Evolutionary conservation across 2,329 filamentous ascomycete genomes (phyloP), one percentile per base, ranked within the genome.

Genomic region (Bipolaris sorokiniana): DNA sequence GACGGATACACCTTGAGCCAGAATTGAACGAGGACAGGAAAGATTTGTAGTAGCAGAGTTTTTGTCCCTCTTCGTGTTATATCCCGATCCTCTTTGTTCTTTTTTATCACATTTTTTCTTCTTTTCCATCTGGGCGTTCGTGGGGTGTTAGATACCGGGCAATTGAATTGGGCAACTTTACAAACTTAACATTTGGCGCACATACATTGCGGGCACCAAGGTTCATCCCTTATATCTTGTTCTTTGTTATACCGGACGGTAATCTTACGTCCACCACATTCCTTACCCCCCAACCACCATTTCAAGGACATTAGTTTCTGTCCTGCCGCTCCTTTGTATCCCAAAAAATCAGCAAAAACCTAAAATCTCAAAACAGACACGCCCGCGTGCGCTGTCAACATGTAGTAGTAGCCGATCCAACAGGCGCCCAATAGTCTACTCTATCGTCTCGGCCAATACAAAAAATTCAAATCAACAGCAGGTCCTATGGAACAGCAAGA

Each of bases 101-200:
- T 57, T 48, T 41, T 48, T 48, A 22, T 48, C 26, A 28, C n/a
- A 28, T 41, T 41, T 41, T 45, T 36, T 28, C 34, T 18, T 28
- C 26, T 28, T 28, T 51, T 44, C 31, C 38, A 49, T 49, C 18
- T 57, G 20, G 54, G 54, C 54, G 54, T 57, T 54, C 54, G 18
- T 45, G 45, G 52, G 53, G 61, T 64, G 60, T 59, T 59, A 64
- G 61, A 62, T 62, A 62, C 38, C 54, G 44, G 58, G 59, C 56
- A 61, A 59, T 59, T 64, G 53, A 62, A 58, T 62, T 59, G 56
- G 61, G 56, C 51, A 48, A 56, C 50, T 57, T 38, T 54, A 59
- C 48, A 42, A 52, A 40, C 37, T 37, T 34, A 51, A 15, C 50
- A 52, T 51, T 37, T 33, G 54, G 60, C 58, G 60, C 51, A 61